Conservation (phyloP, 257 asterid species). For the Solanum paucissectum region DNA sequence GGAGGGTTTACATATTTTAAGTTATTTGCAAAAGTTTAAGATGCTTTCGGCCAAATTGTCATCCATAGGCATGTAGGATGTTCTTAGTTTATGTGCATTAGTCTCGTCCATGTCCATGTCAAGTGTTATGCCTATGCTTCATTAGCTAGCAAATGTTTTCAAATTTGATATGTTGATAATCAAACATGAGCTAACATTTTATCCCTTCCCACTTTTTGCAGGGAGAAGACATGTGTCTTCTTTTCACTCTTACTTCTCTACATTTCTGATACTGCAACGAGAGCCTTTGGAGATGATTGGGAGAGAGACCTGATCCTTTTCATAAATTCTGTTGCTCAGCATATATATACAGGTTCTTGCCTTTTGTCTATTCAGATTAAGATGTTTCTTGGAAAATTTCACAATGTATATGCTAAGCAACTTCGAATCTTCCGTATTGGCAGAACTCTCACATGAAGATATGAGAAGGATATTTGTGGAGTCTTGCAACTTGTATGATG, state of each 20-base stretch:
- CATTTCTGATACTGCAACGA: conserved; percentile 30
- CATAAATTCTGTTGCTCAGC: conserved; percentile 27
- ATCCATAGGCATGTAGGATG: background rate
- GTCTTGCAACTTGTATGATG: conserved; percentile 38
- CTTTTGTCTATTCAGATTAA: background rate
- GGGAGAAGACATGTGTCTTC: conserved; percentile 69
- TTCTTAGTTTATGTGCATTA: background rate
- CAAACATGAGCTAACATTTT: background rate
- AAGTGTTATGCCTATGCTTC: background rate
- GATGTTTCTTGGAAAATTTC: background rate
- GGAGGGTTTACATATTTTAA: background rate
- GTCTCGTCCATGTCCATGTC: background rate
- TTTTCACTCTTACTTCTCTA: conserved; percentile 48
- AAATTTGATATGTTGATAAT: background rate
- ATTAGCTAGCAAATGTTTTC: background rate
- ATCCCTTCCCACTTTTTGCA: conserved; percentile 18
- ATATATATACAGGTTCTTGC: conserved; percentile 42
- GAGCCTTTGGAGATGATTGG: conserved; percentile 12
- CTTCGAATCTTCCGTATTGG: conserved; percentile 12
- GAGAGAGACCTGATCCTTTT: conserved; percentile 24
- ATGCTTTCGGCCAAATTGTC: background rate
- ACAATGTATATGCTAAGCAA: background rate
- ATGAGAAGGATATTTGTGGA: conserved; percentile 37
- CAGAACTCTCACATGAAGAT: conserved; percentile 50
- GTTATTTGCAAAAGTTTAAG: background rate